phyloP scores from a whole-genome alignment of 352 stramenopile genomes.

The Phytophthora colocasiae region DNA sequence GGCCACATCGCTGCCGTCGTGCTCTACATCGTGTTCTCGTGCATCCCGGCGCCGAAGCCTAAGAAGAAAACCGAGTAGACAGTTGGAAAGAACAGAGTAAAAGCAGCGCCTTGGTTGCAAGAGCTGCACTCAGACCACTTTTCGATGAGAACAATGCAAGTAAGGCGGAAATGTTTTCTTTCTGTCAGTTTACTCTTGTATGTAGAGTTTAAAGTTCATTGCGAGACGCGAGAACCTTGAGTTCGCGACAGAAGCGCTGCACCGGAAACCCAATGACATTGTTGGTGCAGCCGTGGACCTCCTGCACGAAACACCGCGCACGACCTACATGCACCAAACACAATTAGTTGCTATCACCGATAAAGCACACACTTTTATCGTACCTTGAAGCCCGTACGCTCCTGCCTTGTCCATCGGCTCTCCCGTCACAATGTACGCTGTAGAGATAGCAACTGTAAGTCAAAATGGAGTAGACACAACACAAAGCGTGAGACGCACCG shows the following conservation, averaged over 20 bases:
- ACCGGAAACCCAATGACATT: constrained; percentile 93
- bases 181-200: neutral
- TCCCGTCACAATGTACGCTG: constrained; percentile 88
- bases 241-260: constrained; percentile 75
- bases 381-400: constrained; percentile 91
- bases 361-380: neutral
- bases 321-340: constrained; percentile 31
- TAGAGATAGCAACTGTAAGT: neutral
- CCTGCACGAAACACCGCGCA: constrained; percentile 81
- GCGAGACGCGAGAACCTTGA: constrained; percentile 47
- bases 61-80: constrained; percentile 66
- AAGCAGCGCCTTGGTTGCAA: constrained; percentile 19
- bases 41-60: constrained; percentile 60
- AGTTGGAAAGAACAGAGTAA: constrained; percentile 9
- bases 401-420: constrained; percentile 95
- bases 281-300: constrained; percentile 90
- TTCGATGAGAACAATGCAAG: constrained; percentile 35
- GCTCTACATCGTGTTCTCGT: constrained; percentile 76
- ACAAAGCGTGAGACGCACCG: constrained; percentile 31
- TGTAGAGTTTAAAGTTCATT: constrained; percentile 47
- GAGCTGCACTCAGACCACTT: constrained; percentile 7
- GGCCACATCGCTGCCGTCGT: constrained; percentile 72
- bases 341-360: neutral
- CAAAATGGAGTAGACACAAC: too few relatives aligned
- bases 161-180: constrained; percentile 8